Evolutionary conservation across 208 protist species (phyloP).

Genomic region (Leishmania tropica): DNA sequence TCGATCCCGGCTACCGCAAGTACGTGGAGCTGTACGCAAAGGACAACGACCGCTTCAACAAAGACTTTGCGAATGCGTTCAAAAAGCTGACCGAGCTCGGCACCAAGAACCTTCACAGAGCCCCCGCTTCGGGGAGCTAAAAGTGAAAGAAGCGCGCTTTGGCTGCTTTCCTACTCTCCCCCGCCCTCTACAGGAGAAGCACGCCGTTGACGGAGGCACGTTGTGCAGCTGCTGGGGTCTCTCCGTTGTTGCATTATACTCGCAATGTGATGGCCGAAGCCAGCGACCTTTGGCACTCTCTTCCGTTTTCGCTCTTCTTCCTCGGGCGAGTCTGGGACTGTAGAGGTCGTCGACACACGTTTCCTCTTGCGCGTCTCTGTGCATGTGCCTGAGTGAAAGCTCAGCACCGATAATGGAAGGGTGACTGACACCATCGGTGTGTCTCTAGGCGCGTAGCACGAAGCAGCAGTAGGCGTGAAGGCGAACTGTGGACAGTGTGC

Average conservation of each 20-base stretch:
- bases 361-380: not conserved
- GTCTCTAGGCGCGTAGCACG: not conserved
- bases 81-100: conserved; percentile 82
- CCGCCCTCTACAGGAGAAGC: conserved; percentile 8
- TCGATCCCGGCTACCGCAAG: conserved; percentile 81
- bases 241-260: not conserved
- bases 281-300: not conserved
- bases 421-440: not conserved
- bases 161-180: not conserved
- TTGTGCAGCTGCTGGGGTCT: not conserved
- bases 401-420: not conserved
- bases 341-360: not conserved
- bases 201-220: too few relatives aligned
- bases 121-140: conserved; percentile 8
- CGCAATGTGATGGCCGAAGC: not conserved
- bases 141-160: not conserved
- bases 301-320: not conserved
- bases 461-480: not conserved
- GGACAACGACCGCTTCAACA: conserved; percentile 90
- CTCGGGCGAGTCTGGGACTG: not conserved
- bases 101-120: conserved; percentile 32
- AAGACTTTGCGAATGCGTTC: conserved; percentile 86
- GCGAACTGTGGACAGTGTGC: not conserved
- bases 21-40: conserved; percentile 90
- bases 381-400: not conserved